Base-by-base conservation (phyloP, 768 basidiomycete genomes). In the Agaricus bisporus region DNA sequence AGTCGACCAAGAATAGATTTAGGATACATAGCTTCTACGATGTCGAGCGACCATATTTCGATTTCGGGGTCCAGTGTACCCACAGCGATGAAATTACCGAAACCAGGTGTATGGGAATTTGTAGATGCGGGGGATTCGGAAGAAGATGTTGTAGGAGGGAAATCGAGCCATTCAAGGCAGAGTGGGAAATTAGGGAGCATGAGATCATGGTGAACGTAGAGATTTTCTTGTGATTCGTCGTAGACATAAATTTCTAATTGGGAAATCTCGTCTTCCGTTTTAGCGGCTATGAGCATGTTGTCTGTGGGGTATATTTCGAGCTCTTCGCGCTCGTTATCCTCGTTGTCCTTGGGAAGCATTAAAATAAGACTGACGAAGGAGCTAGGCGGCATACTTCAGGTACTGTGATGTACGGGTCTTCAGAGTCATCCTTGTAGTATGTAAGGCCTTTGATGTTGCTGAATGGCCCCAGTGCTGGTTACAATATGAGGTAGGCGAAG, bases 91-190 rank as follows among this genome's bases (percentile, higher is more conserved):
- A 90, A 98, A 66, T 87, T 95, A 5, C 93, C 93, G 48, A 82
- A 79, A 5, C 71, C 67, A n/a, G 68, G 49, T 10, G 54, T 57
- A 51, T 64, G 14, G 49, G 63, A 52, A 54, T 66, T 58, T 41
- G 67, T 65, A 14, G 67, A 61, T 49, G 49, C 67, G 55, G 60
- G 68, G 58, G 55, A 71, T 59, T 32, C 46, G 39, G 63, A 63
- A 22, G 75, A 73, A 25, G 76, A 66, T 53, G 85, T 71, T 56
- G 84, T 70, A 20, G 92, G 90, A n/a, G 86, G 81, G 68, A 93
- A 98, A 67, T 98, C 91, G 55, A 98, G 85, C 97, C 97, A 99
- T 76, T 99, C 97, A 54, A 99, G 88, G 62, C 95, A 98, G 55
- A 99, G 86, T 8, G 97, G 97, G 69, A 98, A 94, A 59, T 91